Percentiles rank a stretch among this genome's conserved stretches.
phyloP scores from a whole-genome alignment of 495 filamentous ascomycete genomes.

The Annulohypoxylon bovei region DNA sequence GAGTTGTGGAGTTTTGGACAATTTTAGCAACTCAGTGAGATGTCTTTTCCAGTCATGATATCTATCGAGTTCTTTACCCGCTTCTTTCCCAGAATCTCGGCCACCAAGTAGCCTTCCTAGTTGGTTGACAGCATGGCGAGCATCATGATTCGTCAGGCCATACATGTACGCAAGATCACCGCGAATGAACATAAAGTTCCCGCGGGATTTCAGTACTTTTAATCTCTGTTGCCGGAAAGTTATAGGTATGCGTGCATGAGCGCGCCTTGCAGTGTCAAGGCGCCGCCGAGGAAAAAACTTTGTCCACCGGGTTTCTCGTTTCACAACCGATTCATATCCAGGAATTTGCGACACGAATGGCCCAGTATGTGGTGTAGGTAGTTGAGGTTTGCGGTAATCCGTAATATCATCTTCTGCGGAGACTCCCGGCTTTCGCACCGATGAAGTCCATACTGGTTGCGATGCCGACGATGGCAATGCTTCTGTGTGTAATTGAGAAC shows the following conservation, averaged over 20 bases:
- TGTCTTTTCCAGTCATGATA: constrained; percentile 40
- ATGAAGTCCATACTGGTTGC: constrained; percentile 6
- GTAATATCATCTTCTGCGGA: neutral
- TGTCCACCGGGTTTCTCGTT: neutral
- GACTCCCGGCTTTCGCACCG: neutral
- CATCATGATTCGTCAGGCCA: constrained; percentile 24
- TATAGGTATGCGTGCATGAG: neutral
- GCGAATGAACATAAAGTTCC: constrained; percentile 8
- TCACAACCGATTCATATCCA: neutral
- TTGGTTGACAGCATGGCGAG: constrained; percentile 36
- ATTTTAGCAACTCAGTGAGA: neutral
- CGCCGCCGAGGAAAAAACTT: constrained; percentile 10
- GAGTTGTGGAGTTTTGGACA: neutral
- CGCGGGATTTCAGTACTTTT: constrained; percentile 26
- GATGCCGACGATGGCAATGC: constrained; percentile 7
- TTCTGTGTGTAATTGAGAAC: constrained; percentile 18
- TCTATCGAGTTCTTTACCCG: constrained; percentile 29
- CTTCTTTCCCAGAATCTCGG: neutral
- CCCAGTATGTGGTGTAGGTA: neutral
- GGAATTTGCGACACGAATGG: neutral
- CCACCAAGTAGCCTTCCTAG: constrained; percentile 32
- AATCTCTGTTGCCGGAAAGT: constrained; percentile 12
- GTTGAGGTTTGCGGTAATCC: neutral
- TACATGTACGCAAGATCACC: constrained; percentile 26
- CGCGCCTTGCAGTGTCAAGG: neutral